Evolutionary conservation across 495 filamentous ascomycete species (phyloP), one percentile per base, ranked within the genome.

Genomic region (Xylaria flabelliformis): DNA sequence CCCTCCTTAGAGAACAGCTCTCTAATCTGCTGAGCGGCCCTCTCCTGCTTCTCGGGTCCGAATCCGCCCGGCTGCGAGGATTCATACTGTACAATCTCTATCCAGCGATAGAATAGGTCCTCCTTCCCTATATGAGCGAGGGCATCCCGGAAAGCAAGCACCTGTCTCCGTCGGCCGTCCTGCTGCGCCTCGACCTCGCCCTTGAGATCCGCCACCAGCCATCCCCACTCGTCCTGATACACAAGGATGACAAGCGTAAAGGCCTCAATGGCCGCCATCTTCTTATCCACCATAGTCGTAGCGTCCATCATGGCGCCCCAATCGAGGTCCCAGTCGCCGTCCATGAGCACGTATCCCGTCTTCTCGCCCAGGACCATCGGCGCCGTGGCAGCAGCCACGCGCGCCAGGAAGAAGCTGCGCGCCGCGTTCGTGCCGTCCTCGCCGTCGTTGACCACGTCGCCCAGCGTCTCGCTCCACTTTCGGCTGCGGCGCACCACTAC

Each of bases 21-120:
- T 77, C 84, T 87, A 85, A 73, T 88, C 88, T 86, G 91, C 24
- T 87, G 70, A 74, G 93, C 91, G 2, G 89, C 88, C 62, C 85
- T 85, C 29, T 85, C 80, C 81, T 94, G 92, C 73, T 88, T 84
- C 74, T 94, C 91, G 4, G 82, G 77, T 1, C 88, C 91, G 75
- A 95, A 95, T 0, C 91, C 91, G 51, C 91, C 93, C 0, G 92
- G 89, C 71, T 86, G 86, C 39, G 87, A 88, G 62, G 91, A 92
- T 81, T 96, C 94, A 76, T 88, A 94, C 79, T 97, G 93, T 50
- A 97, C 85, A 68, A 96, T 80, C 82, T 97, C 94, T 63, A 95
- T 91, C 92, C 92, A 94, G 42, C 90, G 86, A 80, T 90, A 96
- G 82, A 97, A 97, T 9, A 97, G 79, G 69, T 90, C 88, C 79